Conservation (phyloP, 1,284 basidiomycete species). For the Ceraceosorus guamensis region DNA sequence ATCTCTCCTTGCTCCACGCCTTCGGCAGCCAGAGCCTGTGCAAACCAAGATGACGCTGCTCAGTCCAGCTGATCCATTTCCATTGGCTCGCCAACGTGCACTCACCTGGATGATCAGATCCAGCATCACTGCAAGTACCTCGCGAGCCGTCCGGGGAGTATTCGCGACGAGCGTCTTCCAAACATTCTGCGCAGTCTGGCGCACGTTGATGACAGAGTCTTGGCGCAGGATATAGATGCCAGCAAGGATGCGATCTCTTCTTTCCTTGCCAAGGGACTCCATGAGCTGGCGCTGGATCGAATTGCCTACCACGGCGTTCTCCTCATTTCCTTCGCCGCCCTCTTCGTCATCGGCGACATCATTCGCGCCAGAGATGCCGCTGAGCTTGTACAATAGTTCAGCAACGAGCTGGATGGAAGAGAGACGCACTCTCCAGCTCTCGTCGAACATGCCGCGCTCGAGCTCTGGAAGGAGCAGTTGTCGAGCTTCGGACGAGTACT, state of each 20-base stretch:
- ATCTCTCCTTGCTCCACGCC: constrained; percentile 88
- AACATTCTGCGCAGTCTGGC: constrained; percentile 86
- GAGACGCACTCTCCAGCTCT: constrained; percentile 88
- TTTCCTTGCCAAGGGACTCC: constrained; percentile 79
- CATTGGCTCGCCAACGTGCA: too few species aligned
- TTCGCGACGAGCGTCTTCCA: constrained; percentile 97
- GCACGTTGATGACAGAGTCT: constrained; percentile 80
- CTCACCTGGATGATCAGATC: constrained; percentile 59
- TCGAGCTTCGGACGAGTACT: constrained; percentile 85
- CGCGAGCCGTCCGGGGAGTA: constrained; percentile 63
- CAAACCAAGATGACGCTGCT: too few species aligned
- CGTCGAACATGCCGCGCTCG: constrained; percentile 89
- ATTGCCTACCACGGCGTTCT: constrained; percentile 58
- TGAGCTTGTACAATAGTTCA: constrained; percentile 94
- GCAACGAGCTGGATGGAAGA: constrained; percentile 85
- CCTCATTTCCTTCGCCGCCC: constrained; percentile 49
- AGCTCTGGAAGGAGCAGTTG: constrained; percentile 90
- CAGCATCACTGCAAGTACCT: constrained; percentile 69
- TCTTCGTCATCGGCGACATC: constrained; percentile 56
- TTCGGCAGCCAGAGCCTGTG: constrained; percentile 63
- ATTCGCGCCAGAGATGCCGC: constrained; percentile 87
- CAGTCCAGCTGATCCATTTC: too few species aligned
- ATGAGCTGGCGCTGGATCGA: constrained; percentile 65
- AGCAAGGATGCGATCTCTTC: constrained; percentile 81
- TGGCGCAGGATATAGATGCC: constrained; percentile 89